phyloP scores from a whole-genome alignment of 2,329 filamentous ascomycete species.

The Stachybotrys elegans region DNA sequence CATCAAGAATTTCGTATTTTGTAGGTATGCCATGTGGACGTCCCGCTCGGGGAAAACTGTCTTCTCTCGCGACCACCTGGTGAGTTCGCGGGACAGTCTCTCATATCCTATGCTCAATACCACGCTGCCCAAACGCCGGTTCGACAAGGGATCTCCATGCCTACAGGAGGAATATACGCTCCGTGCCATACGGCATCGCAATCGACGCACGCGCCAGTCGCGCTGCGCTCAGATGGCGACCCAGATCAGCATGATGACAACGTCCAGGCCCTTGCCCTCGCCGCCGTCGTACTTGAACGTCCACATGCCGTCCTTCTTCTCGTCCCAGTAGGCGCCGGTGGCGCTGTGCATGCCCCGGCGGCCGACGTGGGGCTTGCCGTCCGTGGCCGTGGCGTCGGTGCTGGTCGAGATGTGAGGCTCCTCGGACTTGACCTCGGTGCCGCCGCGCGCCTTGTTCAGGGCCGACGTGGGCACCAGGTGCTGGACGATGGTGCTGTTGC shows the following conservation, averaged over 20 bases:
- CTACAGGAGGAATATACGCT: too few species aligned
- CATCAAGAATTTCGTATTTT: too few species aligned
- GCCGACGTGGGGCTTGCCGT: conserved; percentile 68
- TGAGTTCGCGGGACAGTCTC: too few species aligned
- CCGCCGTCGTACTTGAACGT: conserved; percentile 77
- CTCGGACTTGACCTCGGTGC: conserved; percentile 41
- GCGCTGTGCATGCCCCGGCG: conserved; percentile 87
- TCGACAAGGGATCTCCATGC: too few species aligned
- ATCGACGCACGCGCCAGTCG: too few species aligned
- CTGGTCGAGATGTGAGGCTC: conserved; percentile 52
- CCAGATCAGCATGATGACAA: conserved; percentile 73
- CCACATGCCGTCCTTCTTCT: conserved; percentile 87
- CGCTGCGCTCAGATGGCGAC: conserved; percentile 52
- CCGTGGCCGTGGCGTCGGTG: conserved; percentile 50
- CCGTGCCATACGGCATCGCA: too few species aligned
- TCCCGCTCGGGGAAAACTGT: too few species aligned
- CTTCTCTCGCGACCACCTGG: too few species aligned
- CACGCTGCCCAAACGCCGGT: conserved; percentile 21
- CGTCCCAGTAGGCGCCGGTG: conserved; percentile 83
- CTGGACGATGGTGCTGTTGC: conserved; percentile 98
- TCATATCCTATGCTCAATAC: conserved; percentile 15
- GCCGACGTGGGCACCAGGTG: conserved; percentile 69
- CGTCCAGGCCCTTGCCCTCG: conserved; percentile 62
- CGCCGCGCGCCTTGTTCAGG: conserved; percentile 53
- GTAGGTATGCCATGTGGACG: too few species aligned